Evolutionary conservation across 768 basidiomycete species (phyloP).

Genomic region (Boletus speciosus): DNA sequence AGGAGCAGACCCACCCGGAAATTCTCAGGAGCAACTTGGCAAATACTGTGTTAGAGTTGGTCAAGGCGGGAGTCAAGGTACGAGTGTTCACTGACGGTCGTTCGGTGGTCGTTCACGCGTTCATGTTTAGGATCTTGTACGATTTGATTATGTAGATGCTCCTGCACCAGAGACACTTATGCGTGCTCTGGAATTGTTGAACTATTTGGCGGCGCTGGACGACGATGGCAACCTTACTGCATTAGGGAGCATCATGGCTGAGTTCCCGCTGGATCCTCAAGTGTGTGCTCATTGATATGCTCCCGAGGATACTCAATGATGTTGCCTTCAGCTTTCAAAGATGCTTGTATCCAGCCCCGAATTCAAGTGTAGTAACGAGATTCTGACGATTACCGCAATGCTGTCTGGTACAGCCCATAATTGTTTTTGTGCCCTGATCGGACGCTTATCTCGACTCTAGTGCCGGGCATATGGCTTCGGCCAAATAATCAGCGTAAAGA

Average conservation of each 20-base stretch:
- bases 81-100: background rate
- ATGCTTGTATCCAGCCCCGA: conserved; percentile 93
- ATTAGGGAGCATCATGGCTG: conserved; percentile 90
- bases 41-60: conserved; percentile 88
- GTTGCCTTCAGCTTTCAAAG: conserved; percentile 61
- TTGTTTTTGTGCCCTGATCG: background rate
- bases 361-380: conserved; percentile 94
- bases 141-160: conserved; percentile 87
- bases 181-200: conserved; percentile 92
- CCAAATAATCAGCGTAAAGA: conserved; percentile 86
- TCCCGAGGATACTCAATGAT: background rate
- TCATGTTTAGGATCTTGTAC: conserved; percentile 61
- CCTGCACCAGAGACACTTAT: conserved; percentile 96
- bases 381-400: conserved; percentile 94
- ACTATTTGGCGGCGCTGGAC: conserved; percentile 88
- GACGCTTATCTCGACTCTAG: conserved; percentile 10
- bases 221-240: conserved; percentile 90
- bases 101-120: background rate
- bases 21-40: conserved; percentile 91
- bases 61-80: conserved; percentile 90
- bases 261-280: conserved; percentile 98
- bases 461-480: conserved; percentile 93
- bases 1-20: conserved; percentile 97
- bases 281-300: conserved; percentile 35
- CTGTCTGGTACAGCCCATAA: conserved; percentile 65